Evolutionary conservation across 768 basidiomycete species (phyloP), one percentile per base, ranked within the genome.

Genomic region (Pseudohyphozyma bogoriensis): DNA sequence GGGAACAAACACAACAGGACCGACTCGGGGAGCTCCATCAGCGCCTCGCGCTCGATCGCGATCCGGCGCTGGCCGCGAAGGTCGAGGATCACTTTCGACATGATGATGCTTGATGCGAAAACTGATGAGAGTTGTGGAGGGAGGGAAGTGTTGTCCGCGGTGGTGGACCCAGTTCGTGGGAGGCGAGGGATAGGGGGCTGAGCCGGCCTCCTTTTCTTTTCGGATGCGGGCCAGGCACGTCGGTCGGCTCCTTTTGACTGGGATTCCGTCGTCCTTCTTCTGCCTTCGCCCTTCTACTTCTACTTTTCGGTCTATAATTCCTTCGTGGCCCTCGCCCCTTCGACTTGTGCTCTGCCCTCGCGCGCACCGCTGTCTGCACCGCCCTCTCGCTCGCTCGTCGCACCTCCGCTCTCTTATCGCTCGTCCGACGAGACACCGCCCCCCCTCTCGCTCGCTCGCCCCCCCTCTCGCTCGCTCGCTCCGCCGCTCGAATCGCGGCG

Each of bases 1-100:
- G 95, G 95, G 72, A 97, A 99, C 63, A 99, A 79, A 50, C 92
- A 96, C 39, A 99, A 78, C 55, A 97, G 79, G 49, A 99, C 90
- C 22, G 88, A 90, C 81, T 99, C 95, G 3, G 95, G 95, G 24
- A 99, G 80, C 73, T 92, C 89, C 91, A 97, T 95, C 72, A 99
- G 85, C 9, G 87, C 91, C 77, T 97, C 93, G 67, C 93, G 81
- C 76, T 97, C 95, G 46, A 99, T 89, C 62, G 87, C 84, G 76
- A 97, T 92, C n/a, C n/a, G n/a, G 63, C 90, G 84, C 68, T 76
- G 80, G 58, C 91, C 91, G 65, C 95, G 84, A 39, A 99, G 81
- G 76, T 97, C 95, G 68, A 99, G 83, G 56, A 86, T 81, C 68
- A 99, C 68, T 47, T 66, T 68, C 24, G 33, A 8, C n/a, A n/a